Percentiles rank a stretch among this genome's conserved stretches.
These are phyloP conservation scores for Lentinula sp. DNA, from an alignment of 768 basidiomycete species.

Conservation along the genomic window DNA sequence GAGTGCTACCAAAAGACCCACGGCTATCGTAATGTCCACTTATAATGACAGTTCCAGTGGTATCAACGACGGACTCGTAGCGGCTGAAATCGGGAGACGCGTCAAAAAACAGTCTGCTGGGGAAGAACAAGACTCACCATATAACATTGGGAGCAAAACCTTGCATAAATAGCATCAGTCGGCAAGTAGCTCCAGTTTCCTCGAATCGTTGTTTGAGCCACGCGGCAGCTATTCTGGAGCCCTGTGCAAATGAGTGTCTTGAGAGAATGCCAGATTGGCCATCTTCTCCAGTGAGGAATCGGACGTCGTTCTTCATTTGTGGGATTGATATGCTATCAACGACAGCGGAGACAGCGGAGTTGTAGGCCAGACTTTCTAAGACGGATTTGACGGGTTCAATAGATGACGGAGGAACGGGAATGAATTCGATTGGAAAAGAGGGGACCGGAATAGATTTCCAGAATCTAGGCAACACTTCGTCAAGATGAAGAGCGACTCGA, in stretches of 20 bases:
- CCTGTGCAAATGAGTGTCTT: constrained; percentile 76
- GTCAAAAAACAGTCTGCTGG: background rate
- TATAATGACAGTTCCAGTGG: constrained; percentile 62
- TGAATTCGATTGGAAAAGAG: constrained; percentile 33
- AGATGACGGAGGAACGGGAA: constrained; percentile 53
- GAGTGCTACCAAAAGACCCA: constrained; percentile 75
- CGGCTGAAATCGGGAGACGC: constrained; percentile 31
- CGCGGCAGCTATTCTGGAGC: constrained; percentile 56
- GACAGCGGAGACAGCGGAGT: constrained; percentile 60
- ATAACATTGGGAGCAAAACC: constrained; percentile 87
- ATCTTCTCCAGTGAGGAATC: constrained; percentile 84
- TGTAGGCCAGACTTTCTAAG: constrained; percentile 55
- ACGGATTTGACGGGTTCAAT: constrained; percentile 50
- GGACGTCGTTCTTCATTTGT: constrained; percentile 64
- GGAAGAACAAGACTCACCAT: constrained; percentile 43
- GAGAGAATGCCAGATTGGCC: constrained; percentile 63
- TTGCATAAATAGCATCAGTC: constrained; percentile 53
- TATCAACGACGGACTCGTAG: constrained; percentile 48
- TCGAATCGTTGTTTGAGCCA: constrained; percentile 77
- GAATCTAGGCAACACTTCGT: constrained; percentile 61
- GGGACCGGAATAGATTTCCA: constrained; percentile 70
- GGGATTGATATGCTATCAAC: constrained; percentile 63
- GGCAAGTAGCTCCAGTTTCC: constrained; percentile 68
- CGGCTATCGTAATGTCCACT: constrained; percentile 90
- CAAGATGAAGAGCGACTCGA: constrained; percentile 38